Conservation (phyloP, 306 rosid species). For the Neltuma alba region DNA sequence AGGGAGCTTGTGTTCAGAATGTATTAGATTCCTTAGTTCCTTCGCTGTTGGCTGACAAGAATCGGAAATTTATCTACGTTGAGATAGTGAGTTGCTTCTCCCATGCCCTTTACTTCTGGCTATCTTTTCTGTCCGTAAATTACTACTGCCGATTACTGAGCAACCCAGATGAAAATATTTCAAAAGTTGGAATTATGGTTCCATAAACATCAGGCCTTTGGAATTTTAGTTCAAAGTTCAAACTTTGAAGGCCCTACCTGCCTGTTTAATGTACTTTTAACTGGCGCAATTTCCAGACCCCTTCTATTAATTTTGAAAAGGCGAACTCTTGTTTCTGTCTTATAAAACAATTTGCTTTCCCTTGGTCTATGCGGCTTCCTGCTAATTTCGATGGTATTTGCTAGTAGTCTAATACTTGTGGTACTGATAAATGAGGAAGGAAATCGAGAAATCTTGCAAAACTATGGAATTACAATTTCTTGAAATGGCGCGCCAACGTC, state of each 20-base stretch:
- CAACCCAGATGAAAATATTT: neutral
- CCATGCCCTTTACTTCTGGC: constrained; percentile 1
- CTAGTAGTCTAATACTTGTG: neutral
- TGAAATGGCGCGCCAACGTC: neutral
- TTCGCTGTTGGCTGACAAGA: constrained; percentile 77
- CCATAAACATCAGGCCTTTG: neutral
- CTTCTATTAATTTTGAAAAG: neutral
- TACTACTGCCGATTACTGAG: neutral
- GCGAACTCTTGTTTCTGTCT: neutral
- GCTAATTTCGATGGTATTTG: neutral
- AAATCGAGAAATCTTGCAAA: constrained; percentile 9
- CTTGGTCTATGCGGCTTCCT: neutral
- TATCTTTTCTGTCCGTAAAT: constrained; percentile 7
- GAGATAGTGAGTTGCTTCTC: constrained; percentile 53
- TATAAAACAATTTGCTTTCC: neutral
- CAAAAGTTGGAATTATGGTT: neutral
- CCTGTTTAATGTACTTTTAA: neutral
- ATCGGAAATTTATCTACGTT: constrained; percentile 78
- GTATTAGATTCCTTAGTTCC: constrained; percentile 70
- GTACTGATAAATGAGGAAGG: neutral
- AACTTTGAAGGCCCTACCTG: neutral
- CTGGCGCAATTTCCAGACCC: neutral
- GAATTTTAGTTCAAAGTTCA: constrained; percentile 5
- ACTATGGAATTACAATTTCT: neutral
- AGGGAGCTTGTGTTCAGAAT: constrained; percentile 88